phyloP scores from a whole-genome alignment of 768 basidiomycete species.

The Pleurotus tuoliensis region DNA sequence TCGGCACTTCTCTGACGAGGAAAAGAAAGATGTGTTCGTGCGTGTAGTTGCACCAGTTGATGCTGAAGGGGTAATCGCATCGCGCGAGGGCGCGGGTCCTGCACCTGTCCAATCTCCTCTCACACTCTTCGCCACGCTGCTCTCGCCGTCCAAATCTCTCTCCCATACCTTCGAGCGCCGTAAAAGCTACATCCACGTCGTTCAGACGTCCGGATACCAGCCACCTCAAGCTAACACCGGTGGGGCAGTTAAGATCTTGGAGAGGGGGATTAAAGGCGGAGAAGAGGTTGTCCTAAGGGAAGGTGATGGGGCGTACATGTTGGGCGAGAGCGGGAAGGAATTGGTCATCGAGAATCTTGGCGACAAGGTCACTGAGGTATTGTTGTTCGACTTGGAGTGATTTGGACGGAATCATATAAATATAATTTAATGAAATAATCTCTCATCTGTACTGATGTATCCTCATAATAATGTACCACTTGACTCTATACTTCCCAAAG shows the following conservation, averaged over 20 bases:
- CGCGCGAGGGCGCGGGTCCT: slow-evolving; percentile 71
- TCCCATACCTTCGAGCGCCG: slow-evolving; percentile 23
- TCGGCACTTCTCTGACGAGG: slow-evolving; percentile 76
- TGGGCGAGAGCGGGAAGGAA: slow-evolving; percentile 40
- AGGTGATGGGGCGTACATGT: slow-evolving; percentile 84
- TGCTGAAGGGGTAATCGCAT: slow-evolving; percentile 46
- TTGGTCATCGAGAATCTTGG: slow-evolving; percentile 57
- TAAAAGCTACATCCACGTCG: slow-evolving; percentile 82
- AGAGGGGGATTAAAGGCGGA: slow-evolving; percentile 29
- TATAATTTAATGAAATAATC: too few species aligned
- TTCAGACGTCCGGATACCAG: slow-evolving; percentile 84
- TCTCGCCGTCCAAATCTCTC: slow-evolving; percentile 24
- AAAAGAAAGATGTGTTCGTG: slow-evolving; percentile 73
- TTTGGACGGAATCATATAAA: background rate
- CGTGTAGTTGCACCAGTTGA: slow-evolving; percentile 74
- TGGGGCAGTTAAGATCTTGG: slow-evolving; percentile 49
- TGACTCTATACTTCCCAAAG: too few species aligned
- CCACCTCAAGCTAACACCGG: slow-evolving; percentile 38
- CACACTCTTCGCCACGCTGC: slow-evolving; percentile 69
- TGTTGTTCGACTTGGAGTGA: slow-evolving; percentile 76
- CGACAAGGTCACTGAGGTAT: slow-evolving; percentile 61
- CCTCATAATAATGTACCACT: too few species aligned
- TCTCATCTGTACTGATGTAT: too few species aligned
- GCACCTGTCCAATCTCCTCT: slow-evolving; percentile 74
- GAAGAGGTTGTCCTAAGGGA: slow-evolving; percentile 62